These are phyloP conservation scores for Ganoderma multipileum DNA, from an alignment of 1,284 basidiomycete genomes.

Conservation along the genomic window DNA sequence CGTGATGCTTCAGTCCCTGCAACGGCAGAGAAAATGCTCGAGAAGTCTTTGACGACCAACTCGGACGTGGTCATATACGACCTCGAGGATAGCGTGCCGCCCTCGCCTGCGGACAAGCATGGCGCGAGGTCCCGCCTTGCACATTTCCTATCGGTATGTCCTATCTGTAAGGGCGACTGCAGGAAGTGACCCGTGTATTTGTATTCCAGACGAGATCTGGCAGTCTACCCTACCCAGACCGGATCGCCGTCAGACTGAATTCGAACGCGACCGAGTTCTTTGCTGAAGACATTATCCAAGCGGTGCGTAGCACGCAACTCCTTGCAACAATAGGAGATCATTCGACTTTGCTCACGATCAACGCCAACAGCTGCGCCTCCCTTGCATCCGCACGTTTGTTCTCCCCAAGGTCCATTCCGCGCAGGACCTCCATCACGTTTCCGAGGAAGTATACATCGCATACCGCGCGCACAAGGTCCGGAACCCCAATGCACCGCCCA, in stretches of 20 bases:
- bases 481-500: conserved; percentile 39
- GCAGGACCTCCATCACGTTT: conserved; percentile 69
- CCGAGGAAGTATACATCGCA: conserved; percentile 48
- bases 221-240: conserved; percentile 50
- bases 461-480: conserved; percentile 33
- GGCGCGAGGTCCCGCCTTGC: conserved; percentile 65
- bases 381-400: conserved; percentile 65
- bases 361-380: conserved; percentile 33
- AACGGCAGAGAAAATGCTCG: conserved; percentile 81
- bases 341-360: background rate
- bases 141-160: conserved; percentile 63
- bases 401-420: conserved; percentile 82
- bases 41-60: conserved; percentile 69
- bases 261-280: conserved; percentile 78
- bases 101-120: conserved; percentile 63
- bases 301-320: conserved; percentile 51
- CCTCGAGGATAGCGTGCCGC: conserved; percentile 84
- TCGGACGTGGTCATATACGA: conserved; percentile 88
- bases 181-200: background rate
- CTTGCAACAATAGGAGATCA: background rate
- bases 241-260: conserved; percentile 81
- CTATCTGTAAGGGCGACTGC: background rate
- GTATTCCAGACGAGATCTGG: conserved; percentile 39
- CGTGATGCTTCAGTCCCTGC: conserved; percentile 61
- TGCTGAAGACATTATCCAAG: conserved; percentile 68